Base-by-base conservation (phyloP, 1,284 basidiomycete genomes). In the Papiliotrema fonsecae region DNA sequence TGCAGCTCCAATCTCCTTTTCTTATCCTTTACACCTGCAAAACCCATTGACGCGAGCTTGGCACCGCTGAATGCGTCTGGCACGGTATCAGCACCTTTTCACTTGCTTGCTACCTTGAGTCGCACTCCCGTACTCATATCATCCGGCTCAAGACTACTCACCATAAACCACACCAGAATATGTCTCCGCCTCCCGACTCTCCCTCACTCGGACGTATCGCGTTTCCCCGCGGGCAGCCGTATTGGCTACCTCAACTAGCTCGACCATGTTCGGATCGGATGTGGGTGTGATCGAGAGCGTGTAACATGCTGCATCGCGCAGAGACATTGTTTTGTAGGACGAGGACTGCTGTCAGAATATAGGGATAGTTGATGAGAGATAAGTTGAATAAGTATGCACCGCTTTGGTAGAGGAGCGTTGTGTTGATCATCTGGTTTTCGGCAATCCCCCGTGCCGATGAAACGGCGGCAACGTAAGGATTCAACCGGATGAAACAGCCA, bases 1-100 rank as follows among this genome's bases (percentile, higher is more conserved):
- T 70, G 67, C 34, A 74, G 53, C 45, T 73, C 63, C 34, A 74
- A 51, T 36, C 67, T 53, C 19, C 69, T 52, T 31, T 54, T 58
- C 52, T 71, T 71, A 28, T 59, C 47, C 41, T 64, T 67, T 24
- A 64, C 62, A 25, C 47, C 50, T 0, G 49, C 51, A 45, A 57
- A 68, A 21, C 69, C 65, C 6, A 61, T 47, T 2, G 57, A 58
- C 5, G 64, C 69, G 19, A 73, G 64, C 34, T 62, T 62, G 1
- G 68, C 71, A 9, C 61, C 60, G 16, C 57, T 69, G 34, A 66
- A 55, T 2, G 62, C 59, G 31, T 74, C 72, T 69, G 51, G 25
- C 19, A 34, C 7, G n/a, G 16, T 6, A 39, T 38, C 14, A n/a
- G n/a, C 34, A 35, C 34, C 16, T 19, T 35, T 16, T 42, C 7